Percentiles rank a stretch among this genome's conserved stretches.
phyloP scores from a whole-genome alignment of 768 basidiomycete species.

The Agaricus blazei region DNA sequence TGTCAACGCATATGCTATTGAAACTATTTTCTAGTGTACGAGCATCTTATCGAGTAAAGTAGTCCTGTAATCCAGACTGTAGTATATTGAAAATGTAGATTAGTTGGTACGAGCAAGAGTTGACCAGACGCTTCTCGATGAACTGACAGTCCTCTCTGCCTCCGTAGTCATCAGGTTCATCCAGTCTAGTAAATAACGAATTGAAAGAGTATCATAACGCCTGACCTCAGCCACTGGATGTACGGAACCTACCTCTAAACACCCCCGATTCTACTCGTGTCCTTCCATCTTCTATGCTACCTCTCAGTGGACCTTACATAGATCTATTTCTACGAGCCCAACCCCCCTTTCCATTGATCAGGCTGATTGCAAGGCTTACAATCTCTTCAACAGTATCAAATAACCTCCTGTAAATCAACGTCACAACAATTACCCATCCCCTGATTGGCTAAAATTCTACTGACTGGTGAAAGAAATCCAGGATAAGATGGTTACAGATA shows the following conservation, averaged over 20 bases:
- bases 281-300: conserved; percentile 37
- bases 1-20: conserved; percentile 40
- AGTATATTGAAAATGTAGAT: no score
- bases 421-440: conserved; percentile 60
- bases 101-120: no score
- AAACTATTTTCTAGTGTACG: conserved; percentile 26
- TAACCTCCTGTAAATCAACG: conserved; percentile 70
- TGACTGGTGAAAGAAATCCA: not conserved
- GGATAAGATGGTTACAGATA: conserved; percentile 58
- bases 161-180: no score
- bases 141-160: no score
- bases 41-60: no score
- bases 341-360: conserved; percentile 49
- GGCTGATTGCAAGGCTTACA: conserved; percentile 44
- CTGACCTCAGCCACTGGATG: no score
- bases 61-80: no score
- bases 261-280: no score
- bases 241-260: no score
- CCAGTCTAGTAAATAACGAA: no score
- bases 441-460: conserved; percentile 19
- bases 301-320: conserved; percentile 69
- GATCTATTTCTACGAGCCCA: conserved; percentile 70
- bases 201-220: no score
- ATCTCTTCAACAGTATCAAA: conserved; percentile 46
- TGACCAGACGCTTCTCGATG: no score